A percentile compares a stretch with the other conserved stretches of the same genome.
These are phyloP conservation scores for Pelargonium myrrhifolium DNA, from an alignment of 441 rosid species.

Conservation along the genomic window DNA sequence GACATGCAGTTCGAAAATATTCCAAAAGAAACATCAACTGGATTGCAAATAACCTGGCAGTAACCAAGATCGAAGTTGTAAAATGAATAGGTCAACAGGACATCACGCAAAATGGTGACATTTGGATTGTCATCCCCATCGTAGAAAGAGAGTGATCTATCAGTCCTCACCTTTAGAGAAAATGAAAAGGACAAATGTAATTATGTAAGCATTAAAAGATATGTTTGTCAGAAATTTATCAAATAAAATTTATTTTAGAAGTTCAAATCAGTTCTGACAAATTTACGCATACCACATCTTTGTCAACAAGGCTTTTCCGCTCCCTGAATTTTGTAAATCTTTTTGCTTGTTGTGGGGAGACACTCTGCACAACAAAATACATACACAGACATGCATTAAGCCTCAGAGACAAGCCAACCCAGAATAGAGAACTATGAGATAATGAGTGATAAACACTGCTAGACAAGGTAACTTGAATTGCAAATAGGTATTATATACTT, in stretches of 20 bases:
- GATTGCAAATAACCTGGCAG: constrained; percentile 66
- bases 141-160: constrained; percentile 66
- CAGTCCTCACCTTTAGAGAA: constrained; percentile 81
- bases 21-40: constrained; percentile 5
- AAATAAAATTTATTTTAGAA: constrained; percentile 14
- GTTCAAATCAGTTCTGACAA: not conserved
- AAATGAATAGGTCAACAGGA: constrained; percentile 84
- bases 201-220: not conserved
- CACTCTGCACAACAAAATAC: constrained; percentile 49
- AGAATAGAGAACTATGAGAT: constrained; percentile 1
- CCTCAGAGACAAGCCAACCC: constrained; percentile 14
- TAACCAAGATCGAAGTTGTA: constrained; percentile 97
- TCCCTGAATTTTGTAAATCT: constrained; percentile 91
- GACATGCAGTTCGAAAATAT: not conserved
- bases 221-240: constrained; percentile 8
- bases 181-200: constrained; percentile 12
- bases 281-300: constrained; percentile 78
- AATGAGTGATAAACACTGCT: not conserved
- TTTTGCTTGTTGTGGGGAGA: constrained; percentile 81
- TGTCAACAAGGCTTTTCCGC: constrained; percentile 85
- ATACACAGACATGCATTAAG: constrained; percentile 15
- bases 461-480: not conserved
- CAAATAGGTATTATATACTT: not conserved
- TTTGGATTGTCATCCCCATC: constrained; percentile 93
- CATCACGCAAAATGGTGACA: constrained; percentile 67